Evolutionary conservation across 169 alveolate genomes (phyloP), one percentile per base, ranked within the genome.

Genomic region (Plasmodium cynomolgi): DNA sequence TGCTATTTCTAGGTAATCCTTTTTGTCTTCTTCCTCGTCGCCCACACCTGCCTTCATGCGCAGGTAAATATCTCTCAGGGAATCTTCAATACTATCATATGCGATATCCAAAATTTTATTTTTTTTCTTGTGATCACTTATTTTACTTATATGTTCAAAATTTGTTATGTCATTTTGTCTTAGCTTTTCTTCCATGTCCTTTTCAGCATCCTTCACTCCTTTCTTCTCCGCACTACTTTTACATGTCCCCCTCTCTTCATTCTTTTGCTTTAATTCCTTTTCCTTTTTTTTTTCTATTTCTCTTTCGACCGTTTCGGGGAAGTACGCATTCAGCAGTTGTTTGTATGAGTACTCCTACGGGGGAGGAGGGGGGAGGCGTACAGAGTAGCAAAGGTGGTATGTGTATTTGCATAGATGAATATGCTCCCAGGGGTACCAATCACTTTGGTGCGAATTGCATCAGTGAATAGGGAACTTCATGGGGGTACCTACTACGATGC

Each of bases 251-350:
- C 31, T 84, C 50, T 73, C 54, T 31, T 85, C 86, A 37, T 54
- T 50, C 73, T 47, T 33, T 72, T 91, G 82, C 37, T 54, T 71
- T 37, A 13, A 23, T 47, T 68, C 56, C 54, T 91, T 91, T 81
- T 83, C 68, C 73, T 91, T 74, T 44, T 39, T 37, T 72, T 91
- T 91, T 33, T 29, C 68, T 91, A 39, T 81, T 39, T 91, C 95
- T 26, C 95, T 71, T 82, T 91, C 95, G 11, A 72, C 23, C 26
- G 95, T 91, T 82, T 91, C 95, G 11, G 95, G 95, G 34, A 91
- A 81, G 8, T 91, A 91, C 23, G 92, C 91, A 82, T 82, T 71
- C 41, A 91, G 56, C 33, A 91, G 71, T 41, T 91, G 79, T 83
- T 91, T 91, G 79, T 91, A 91, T 4, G 95, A 91, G 41, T 91